Conservation (phyloP, 352 stramenopile genomes). For the Phytopythium boreale region DNA sequence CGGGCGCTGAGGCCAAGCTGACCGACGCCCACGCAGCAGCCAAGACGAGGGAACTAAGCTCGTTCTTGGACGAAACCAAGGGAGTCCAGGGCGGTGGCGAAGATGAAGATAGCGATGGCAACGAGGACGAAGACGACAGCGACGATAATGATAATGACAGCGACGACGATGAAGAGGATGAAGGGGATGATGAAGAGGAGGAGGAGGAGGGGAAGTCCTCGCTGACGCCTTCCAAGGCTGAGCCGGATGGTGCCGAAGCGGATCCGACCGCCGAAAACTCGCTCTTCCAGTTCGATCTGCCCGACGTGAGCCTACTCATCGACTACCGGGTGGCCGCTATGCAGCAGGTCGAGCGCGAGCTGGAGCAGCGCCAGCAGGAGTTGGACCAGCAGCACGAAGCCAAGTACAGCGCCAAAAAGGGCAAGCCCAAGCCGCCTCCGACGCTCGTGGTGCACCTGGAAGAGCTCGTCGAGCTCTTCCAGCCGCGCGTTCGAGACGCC, state of each 20-base stretch:
- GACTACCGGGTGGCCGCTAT: slow-evolving; percentile 45
- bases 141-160: slow-evolving; percentile 9
- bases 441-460: slow-evolving; percentile 31
- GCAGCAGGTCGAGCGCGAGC: slow-evolving; percentile 25
- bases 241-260: background rate
- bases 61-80: slow-evolving; percentile 9
- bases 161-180: slow-evolving; percentile 11
- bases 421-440: slow-evolving; percentile 14
- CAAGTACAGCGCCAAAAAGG: slow-evolving; percentile 10
- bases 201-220: slow-evolving; percentile 14
- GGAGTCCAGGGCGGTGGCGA: slow-evolving; percentile 11
- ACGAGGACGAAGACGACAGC: slow-evolving; percentile 10
- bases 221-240: background rate
- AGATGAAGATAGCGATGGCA: slow-evolving; percentile 13
- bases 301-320: slow-evolving; percentile 27
- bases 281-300: slow-evolving; percentile 54
- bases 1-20: slow-evolving; percentile 25
- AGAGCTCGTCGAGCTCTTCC: slow-evolving; percentile 42
- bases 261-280: background rate
- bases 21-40: slow-evolving; percentile 16
- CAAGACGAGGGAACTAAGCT: slow-evolving; percentile 22
- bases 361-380: slow-evolving; percentile 28
- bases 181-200: slow-evolving; percentile 11
- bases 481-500: slow-evolving; percentile 36
- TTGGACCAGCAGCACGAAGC: slow-evolving; percentile 1